Percentiles rank a stretch among this genome's conserved stretches.
These are phyloP conservation scores for Knoxia roxburghii DNA, from an alignment of 257 asterid species.

Conservation along the genomic window DNA sequence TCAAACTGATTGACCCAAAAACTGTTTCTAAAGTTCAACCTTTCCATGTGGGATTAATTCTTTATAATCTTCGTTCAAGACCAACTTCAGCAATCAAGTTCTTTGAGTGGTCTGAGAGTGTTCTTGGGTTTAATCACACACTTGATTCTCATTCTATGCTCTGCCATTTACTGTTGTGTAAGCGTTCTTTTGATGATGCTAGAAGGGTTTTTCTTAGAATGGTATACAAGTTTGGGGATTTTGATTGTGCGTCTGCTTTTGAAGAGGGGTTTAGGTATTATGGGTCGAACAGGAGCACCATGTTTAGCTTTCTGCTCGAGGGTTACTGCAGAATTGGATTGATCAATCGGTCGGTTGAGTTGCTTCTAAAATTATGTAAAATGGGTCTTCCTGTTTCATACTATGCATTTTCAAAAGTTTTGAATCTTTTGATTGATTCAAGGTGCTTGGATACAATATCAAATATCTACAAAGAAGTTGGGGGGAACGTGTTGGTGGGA, in stretches of 20 bases:
- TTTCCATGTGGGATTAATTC: slow-evolving; percentile 24
- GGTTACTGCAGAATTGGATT: slow-evolving; percentile 27
- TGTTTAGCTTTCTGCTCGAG: slow-evolving; percentile 32
- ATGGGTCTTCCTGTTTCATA: slow-evolving; percentile 24
- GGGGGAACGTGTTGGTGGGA: slow-evolving; percentile 7
- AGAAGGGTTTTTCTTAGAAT: slow-evolving; percentile 32
- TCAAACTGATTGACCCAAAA: slow-evolving; percentile 20
- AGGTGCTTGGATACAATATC: slow-evolving; percentile 17
- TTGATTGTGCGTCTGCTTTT: slow-evolving; percentile 24
- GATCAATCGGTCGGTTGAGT: slow-evolving; percentile 21
- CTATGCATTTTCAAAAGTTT: slow-evolving; percentile 21
- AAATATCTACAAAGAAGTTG: slow-evolving; percentile 13
- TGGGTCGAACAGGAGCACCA: slow-evolving; percentile 18
- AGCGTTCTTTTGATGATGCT: slow-evolving; percentile 27
- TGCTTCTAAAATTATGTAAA: slow-evolving; percentile 21
- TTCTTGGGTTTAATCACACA: slow-evolving; percentile 31
- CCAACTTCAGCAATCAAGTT: slow-evolving; percentile 38
- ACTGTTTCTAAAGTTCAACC: slow-evolving; percentile 19
- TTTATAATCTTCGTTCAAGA: slow-evolving; percentile 24
- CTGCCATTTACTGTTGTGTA: slow-evolving; percentile 23
- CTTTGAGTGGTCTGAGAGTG: slow-evolving; percentile 35
- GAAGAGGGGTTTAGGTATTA: slow-evolving; percentile 20
- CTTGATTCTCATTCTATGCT: slow-evolving; percentile 23
- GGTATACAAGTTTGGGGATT: slow-evolving; percentile 25
- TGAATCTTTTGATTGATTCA: slow-evolving; percentile 26